These are phyloP conservation scores for Penicillium angulare DNA, from an alignment of 495 filamentous ascomycete species.

Conservation along the genomic window DNA sequence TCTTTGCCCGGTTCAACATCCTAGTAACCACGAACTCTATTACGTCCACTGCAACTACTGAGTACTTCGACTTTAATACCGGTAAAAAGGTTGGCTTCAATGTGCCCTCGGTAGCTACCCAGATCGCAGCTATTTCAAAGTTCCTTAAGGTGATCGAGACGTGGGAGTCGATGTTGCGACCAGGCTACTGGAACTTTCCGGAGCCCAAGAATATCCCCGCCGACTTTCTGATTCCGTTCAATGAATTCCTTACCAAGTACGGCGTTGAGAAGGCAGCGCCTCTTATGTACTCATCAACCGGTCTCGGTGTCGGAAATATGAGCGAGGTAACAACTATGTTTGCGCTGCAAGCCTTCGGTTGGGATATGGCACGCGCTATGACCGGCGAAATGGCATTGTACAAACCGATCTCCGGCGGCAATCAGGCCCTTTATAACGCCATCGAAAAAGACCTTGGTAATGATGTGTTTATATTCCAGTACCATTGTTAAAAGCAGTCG, in stretches of 20 bases:
- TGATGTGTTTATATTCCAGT: slow-evolving; percentile 37
- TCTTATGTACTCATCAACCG: slow-evolving; percentile 24
- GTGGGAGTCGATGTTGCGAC: slow-evolving; percentile 35
- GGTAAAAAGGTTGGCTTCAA: slow-evolving; percentile 26
- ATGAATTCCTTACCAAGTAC: slow-evolving; percentile 43
- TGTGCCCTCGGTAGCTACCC: slow-evolving; percentile 16
- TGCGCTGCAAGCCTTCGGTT: slow-evolving; percentile 39
- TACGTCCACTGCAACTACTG: slow-evolving; percentile 13
- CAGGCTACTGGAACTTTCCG: slow-evolving; percentile 40
- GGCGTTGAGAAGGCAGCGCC: slow-evolving; percentile 36
- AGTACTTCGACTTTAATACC: slow-evolving; percentile 41
- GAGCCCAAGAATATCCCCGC: slow-evolving; percentile 32
- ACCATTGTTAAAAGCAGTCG: slow-evolving; percentile 28
- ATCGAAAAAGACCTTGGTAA: slow-evolving; percentile 30
- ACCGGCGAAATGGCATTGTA: slow-evolving; percentile 17
- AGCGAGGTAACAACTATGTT: slow-evolving; percentile 39
- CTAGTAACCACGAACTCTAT: slow-evolving; percentile 16
- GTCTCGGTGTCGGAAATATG: slow-evolving; percentile 39
- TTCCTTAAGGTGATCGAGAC: slow-evolving; percentile 33
- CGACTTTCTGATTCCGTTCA: slow-evolving; percentile 45
- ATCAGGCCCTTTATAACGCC: slow-evolving; percentile 39
- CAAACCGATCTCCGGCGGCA: slow-evolving; percentile 34
- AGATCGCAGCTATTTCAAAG: slow-evolving; percentile 30
- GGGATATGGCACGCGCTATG: slow-evolving; percentile 34
- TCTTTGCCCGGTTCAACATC: slow-evolving; percentile 44